These are phyloP conservation scores for Phytophthora meadii DNA, from an alignment of 352 stramenopile genomes.

Conservation along the genomic window DNA sequence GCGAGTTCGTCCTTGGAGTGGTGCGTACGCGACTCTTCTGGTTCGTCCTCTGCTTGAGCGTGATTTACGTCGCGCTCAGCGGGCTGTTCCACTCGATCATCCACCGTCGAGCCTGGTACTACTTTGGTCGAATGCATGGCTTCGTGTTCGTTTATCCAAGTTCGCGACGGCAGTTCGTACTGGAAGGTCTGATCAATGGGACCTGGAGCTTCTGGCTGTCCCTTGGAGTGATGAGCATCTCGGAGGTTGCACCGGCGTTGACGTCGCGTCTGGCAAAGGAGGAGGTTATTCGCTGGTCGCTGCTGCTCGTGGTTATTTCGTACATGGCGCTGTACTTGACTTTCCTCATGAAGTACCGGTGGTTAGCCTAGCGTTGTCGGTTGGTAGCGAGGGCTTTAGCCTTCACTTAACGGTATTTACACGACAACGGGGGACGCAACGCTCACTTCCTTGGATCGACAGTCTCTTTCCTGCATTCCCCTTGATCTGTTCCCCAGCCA, in stretches of 20 bases:
- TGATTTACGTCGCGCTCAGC: slow-evolving; percentile 71
- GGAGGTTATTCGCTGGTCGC: slow-evolving; percentile 54
- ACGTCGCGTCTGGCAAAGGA: slow-evolving; percentile 39
- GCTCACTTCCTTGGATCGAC: slow-evolving; percentile 7
- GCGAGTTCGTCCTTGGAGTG: slow-evolving; percentile 39
- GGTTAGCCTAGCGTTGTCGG: slow-evolving; percentile 39
- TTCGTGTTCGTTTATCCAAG: slow-evolving; percentile 72
- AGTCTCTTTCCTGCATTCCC: not conserved
- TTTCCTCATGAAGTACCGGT: slow-evolving; percentile 70
- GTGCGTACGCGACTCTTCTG: slow-evolving; percentile 55
- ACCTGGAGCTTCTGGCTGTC: slow-evolving; percentile 73
- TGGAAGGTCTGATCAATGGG: slow-evolving; percentile 69
- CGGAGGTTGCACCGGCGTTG: slow-evolving; percentile 49
- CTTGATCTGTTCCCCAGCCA: slow-evolving; percentile 25
- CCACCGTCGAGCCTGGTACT: slow-evolving; percentile 53
- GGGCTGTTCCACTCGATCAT: slow-evolving; percentile 74
- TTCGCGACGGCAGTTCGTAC: slow-evolving; percentile 66
- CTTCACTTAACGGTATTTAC: slow-evolving; percentile 1
- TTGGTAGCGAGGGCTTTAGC: not conserved
- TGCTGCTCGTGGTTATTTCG: slow-evolving; percentile 53
- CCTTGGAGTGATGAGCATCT: slow-evolving; percentile 53
- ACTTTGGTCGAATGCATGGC: slow-evolving; percentile 58
- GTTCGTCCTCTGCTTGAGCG: slow-evolving; percentile 54
- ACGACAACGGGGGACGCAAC: slow-evolving; percentile 15
- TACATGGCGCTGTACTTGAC: slow-evolving; percentile 58